Conservation (phyloP, 78 protist species). For the Trichosphaerium sp. region DNA sequence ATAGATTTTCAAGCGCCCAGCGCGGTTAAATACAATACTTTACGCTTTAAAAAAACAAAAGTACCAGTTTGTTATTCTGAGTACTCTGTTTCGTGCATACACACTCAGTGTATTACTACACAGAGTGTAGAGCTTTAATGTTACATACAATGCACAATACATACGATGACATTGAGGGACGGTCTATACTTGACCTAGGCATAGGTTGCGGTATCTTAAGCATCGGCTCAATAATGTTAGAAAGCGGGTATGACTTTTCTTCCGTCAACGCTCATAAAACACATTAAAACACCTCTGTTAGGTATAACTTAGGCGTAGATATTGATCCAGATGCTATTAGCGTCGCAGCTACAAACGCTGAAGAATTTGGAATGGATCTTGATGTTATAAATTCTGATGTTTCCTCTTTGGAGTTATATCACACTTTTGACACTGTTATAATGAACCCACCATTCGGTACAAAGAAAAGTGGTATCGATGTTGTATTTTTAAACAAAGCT, state of each 20-base stretch:
- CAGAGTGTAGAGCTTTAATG: neutral
- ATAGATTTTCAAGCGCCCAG: too few species aligned
- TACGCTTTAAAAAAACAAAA: too few species aligned
- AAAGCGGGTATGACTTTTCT: slow-evolving; percentile 2
- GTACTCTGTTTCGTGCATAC: too few species aligned
- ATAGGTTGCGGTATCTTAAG: slow-evolving; percentile 45
- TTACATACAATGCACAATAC: neutral
- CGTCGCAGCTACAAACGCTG: slow-evolving; percentile 23
- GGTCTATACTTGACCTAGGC: slow-evolving; percentile 41
- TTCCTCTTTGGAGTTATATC: neutral
- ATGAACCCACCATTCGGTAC: slow-evolving; percentile 77
- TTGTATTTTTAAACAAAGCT: slow-evolving; percentile 26
- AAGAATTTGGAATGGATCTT: neutral
- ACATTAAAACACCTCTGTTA: neutral
- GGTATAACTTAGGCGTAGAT: slow-evolving; percentile 21
- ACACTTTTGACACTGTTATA: slow-evolving; percentile 39
- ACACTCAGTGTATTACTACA: too few species aligned
- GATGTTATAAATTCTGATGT: slow-evolving; percentile 4
- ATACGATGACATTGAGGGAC: slow-evolving; percentile 31
- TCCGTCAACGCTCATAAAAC: neutral
- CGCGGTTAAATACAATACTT: too few species aligned
- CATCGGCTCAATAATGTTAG: slow-evolving; percentile 25
- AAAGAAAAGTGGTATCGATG: slow-evolving; percentile 32
- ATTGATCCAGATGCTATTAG: slow-evolving; percentile 37
- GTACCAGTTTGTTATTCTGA: too few species aligned